Conservation (phyloP, 257 asterid genomes). For the Apocynum venetum region DNA sequence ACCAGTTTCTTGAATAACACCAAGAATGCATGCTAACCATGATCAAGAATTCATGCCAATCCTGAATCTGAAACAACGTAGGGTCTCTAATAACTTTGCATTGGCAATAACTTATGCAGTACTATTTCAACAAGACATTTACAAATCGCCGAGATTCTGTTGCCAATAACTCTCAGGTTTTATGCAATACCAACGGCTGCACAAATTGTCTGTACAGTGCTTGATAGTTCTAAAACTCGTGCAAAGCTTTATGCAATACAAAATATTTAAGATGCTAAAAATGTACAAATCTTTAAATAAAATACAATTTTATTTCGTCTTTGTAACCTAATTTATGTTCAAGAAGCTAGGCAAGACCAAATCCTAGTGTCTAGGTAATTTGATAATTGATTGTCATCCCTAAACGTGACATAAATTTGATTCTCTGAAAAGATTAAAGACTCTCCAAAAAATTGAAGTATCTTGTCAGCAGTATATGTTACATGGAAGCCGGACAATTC, state of each 20-base stretch:
- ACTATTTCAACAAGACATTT: no score
- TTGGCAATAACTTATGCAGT: no score
- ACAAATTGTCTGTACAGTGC: no score
- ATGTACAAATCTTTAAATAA: not conserved
- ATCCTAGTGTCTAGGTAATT: no score
- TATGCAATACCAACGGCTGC: no score
- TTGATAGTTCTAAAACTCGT: no score
- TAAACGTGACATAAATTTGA: not conserved
- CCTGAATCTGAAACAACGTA: no score
- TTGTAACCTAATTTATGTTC: no score
- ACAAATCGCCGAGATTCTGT: no score
- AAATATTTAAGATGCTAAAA: not conserved
- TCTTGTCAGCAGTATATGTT: slow-evolving; percentile 9
- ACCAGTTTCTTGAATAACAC: not conserved
- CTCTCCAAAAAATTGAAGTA: not conserved
- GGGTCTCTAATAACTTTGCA: no score
- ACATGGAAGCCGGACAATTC: not conserved
- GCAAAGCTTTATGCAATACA: no score
- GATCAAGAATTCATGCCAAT: not conserved
- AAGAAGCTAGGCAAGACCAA: not conserved
- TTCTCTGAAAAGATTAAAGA: not conserved
- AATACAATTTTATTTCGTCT: not conserved
- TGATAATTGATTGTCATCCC: not conserved
- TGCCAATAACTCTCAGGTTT: no score
- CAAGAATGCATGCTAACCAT: not conserved